Conservation (phyloP, 768 basidiomycete species). For the Termitomyces sp. region DNA sequence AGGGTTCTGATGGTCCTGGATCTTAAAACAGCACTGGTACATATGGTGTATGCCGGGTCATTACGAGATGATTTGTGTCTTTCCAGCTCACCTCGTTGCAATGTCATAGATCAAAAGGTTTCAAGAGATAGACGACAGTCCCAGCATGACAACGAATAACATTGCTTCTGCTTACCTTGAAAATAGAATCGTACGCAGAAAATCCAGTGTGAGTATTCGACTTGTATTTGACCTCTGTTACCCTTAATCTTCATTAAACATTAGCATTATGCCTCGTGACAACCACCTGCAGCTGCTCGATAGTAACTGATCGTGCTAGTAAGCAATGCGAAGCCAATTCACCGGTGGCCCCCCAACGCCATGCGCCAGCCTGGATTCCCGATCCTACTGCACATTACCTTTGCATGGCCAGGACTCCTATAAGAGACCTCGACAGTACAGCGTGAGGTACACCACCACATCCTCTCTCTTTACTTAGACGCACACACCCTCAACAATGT, state of each 20-base stretch:
- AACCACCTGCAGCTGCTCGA: not conserved
- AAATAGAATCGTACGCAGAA: not conserved
- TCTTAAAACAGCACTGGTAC: not conserved
- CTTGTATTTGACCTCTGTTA: not conserved
- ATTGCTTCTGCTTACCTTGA: not conserved
- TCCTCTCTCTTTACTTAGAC: not conserved
- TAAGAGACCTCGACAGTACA: not conserved
- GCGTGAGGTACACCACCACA: not conserved
- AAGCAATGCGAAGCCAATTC: not conserved
- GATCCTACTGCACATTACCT: not conserved
- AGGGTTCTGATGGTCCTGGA: no score
- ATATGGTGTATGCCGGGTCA: not conserved
- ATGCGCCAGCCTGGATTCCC: not conserved
- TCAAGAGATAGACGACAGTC: no score
- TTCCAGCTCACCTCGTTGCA: not conserved
- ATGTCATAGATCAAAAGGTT: not conserved
- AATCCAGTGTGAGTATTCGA: not conserved
- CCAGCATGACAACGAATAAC: not conserved
- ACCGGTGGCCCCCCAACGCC: not conserved
- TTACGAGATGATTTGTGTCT: not conserved
- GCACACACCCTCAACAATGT: conserved; percentile 18
- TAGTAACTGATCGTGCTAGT: not conserved
- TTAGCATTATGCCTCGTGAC: conserved; percentile 38
- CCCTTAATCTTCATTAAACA: not conserved
- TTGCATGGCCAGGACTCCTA: not conserved